Evolutionary conservation across 2,329 filamentous ascomycete species (phyloP), one percentile per base, ranked within the genome.

Genomic region (Zelopaecilomyces penicillatus): DNA sequence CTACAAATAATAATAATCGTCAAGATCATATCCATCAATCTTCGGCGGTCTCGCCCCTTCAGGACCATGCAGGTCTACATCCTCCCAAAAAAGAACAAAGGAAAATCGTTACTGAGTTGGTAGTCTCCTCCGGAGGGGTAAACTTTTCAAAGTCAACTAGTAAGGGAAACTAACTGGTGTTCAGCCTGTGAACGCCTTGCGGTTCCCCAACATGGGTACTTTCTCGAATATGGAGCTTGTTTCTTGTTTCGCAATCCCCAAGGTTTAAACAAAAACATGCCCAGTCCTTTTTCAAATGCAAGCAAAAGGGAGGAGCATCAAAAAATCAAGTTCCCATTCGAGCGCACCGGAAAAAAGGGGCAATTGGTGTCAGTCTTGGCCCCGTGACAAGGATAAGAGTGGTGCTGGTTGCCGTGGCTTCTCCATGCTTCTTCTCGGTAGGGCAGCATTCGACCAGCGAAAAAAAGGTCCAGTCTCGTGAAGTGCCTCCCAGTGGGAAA

Each of bases 11-110:
- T 49, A 52, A 44, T 54, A 53, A 59, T 59, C 54, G 54, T 59
- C 57, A 58, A 60, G 57, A 59, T 58, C 54, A 48, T 60, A 51
- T 50, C 53, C 54, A 49, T 55, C 42, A 42, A 33, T 47, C 37
- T 46, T 44, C 44, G 33, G 32, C 44, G 30, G 39, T 33, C 37
- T 44, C 41, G 26, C 36, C 45, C 49, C 45, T 42, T 30, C 44
- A 37, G 45, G 46, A 46, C 42, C 47, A 46, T 48, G 50, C 51
- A 52, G 41, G 42, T 12, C 47, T 44, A 51, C 44, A 37, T 46
- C 43, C 45, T 48, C 50, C 50, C 39, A 50, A 44, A 50, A 45
- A 50, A 53, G 46, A 41, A 35, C 39, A 47, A 46, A 50, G 47
- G 33, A 46, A 48, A 28, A 42, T 42, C 45, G 30, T 19, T 19